These are phyloP conservation scores for Pythium oligandrum DNA, from an alignment of 352 stramenopile genomes.

Conservation along the genomic window DNA sequence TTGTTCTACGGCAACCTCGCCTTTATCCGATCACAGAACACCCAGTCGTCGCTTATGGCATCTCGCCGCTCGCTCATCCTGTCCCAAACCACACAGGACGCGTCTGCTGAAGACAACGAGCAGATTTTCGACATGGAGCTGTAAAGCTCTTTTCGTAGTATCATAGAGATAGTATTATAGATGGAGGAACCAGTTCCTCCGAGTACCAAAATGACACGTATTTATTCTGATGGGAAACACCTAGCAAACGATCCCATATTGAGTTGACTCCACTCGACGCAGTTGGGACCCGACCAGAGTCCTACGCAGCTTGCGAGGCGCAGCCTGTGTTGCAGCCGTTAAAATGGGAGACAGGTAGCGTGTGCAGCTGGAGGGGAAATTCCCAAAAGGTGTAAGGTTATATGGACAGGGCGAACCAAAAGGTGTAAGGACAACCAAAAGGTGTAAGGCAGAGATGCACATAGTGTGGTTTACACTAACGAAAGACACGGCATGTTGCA, in stretches of 20 bases:
- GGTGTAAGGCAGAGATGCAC: too few relatives aligned
- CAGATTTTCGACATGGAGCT: slow-evolving; percentile 75
- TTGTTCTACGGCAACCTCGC: slow-evolving; percentile 63
- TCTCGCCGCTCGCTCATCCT: slow-evolving; percentile 5
- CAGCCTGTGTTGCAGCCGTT: too few relatives aligned
- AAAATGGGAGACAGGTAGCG: too few relatives aligned
- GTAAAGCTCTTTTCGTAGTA: slow-evolving; percentile 19
- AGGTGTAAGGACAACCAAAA: too few relatives aligned
- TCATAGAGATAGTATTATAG: slow-evolving; percentile 8
- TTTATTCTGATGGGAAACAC: slow-evolving; percentile 22
- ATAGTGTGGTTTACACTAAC: too few relatives aligned
- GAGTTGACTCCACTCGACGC: slow-evolving; percentile 7
- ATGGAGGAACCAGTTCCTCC: slow-evolving; percentile 1
- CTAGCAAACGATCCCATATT: slow-evolving; percentile 8
- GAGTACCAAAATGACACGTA: slow-evolving; percentile 15
- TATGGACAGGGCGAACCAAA: too few relatives aligned
- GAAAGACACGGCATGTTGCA: too few relatives aligned
- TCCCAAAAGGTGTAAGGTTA: too few relatives aligned
- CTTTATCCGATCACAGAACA: slow-evolving; percentile 57
- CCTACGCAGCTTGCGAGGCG: neutral
- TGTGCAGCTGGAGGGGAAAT: too few relatives aligned
- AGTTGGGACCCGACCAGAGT: slow-evolving; percentile 2
- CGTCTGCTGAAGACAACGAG: slow-evolving; percentile 27
- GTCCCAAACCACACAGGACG: neutral
- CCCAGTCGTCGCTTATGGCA: slow-evolving; percentile 10